Conservation (phyloP, 306 rosid genomes). For the Casuarina cunninghamiana region DNA sequence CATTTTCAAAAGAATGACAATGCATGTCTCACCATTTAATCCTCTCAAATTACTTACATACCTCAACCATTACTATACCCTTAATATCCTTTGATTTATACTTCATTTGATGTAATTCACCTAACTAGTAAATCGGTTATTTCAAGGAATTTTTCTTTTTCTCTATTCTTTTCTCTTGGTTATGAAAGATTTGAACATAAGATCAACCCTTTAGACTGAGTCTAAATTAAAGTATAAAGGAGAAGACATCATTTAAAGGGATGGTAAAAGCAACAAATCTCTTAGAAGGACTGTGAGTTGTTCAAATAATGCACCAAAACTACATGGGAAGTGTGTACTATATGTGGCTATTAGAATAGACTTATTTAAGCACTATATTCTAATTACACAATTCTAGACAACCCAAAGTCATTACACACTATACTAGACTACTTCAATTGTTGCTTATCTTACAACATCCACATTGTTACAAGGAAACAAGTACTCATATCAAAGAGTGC, state of each 20-base stretch:
- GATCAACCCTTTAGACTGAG: background rate
- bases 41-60: background rate
- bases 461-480: background rate
- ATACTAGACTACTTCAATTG: background rate
- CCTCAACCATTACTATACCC: background rate
- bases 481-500: constrained; percentile 73
- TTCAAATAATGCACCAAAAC: background rate
- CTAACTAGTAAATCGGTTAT: background rate
- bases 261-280: background rate
- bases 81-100: background rate
- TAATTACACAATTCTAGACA: background rate
- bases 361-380: background rate
- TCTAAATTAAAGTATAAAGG: background rate
- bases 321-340: background rate
- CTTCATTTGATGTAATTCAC: background rate
- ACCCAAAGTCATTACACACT: background rate
- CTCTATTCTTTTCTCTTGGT: background rate
- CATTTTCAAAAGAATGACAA: constrained; percentile 1
- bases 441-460: background rate
- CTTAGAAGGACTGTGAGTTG: background rate
- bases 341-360: background rate
- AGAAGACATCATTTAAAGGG: background rate
- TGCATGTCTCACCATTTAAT: background rate
- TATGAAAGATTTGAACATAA: background rate
- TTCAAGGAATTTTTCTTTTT: background rate